Evolutionary conservation across 2,329 filamentous ascomycete species (phyloP).

Genomic region (Epichloe hybrida): DNA sequence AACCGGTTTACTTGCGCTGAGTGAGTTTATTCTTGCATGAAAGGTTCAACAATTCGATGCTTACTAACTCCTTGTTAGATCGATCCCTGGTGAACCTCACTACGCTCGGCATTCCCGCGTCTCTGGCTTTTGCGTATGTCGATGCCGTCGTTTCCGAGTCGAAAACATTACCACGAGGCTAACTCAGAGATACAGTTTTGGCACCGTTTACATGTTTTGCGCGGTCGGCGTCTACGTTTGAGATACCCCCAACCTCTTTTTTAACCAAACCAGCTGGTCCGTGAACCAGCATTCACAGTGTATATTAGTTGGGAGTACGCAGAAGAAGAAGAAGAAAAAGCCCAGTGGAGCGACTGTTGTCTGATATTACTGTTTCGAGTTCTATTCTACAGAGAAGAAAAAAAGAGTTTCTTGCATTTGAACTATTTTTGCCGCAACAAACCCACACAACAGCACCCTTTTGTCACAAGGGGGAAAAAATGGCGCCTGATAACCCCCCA

Average conservation of each 20-base stretch:
- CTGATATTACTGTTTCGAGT: conserved; percentile 9
- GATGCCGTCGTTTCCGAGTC: background rate
- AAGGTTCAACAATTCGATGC: background rate
- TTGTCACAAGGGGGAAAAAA: conserved; percentile 5
- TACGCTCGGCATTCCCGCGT: conserved; percentile 72
- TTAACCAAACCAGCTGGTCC: background rate
- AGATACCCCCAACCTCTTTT: conserved; percentile 28
- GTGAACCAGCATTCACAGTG: conserved; percentile 15
- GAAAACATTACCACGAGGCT: conserved; percentile 7
- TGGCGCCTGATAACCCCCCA: conserved; percentile 26
- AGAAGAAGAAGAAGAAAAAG: conserved; percentile 12
- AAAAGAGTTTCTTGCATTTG: background rate
- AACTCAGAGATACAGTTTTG: conserved; percentile 48
- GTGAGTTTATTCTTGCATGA: conserved; percentile 52
- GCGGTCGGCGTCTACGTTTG: conserved; percentile 97
- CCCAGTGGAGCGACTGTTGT: conserved; percentile 15
- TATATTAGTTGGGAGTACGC: conserved; percentile 23
- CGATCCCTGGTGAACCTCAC: conserved; percentile 67
- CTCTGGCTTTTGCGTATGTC: conserved; percentile 76
- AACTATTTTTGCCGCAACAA: conserved; percentile 1
- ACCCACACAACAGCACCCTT: background rate
- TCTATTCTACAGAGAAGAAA: background rate
- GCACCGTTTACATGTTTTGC: conserved; percentile 97
- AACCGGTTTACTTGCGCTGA: conserved; percentile 71
- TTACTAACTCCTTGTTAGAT: conserved; percentile 37